Evolutionary conservation across 208 protist species (phyloP), one percentile per base, ranked within the genome.

Genomic region (Acanthamoeba divionensis): DNA sequence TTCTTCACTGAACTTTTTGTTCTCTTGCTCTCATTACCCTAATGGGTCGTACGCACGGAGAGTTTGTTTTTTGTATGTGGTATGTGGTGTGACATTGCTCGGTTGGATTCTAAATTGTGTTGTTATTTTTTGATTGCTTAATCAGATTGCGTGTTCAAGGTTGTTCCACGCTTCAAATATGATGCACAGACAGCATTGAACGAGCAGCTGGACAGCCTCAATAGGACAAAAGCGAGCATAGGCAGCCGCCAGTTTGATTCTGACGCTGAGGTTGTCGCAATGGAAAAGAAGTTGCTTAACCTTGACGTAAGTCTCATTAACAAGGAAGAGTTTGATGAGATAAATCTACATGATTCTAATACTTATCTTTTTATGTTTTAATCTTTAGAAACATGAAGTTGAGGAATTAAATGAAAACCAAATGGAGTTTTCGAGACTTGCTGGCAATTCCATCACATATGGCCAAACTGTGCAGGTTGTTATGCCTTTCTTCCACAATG

Each of bases 401-500:
- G 69, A 55, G n/a, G 69, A 79, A 24, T 26, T 15, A n/a, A 54
- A 29, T 29, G 69, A 79, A 31, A 79, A 79, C 33, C 33, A 55
- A 10, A 47, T 47, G n/a, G 69, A 79, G 36, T 79, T 55, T 24
- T 26, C 29, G n/a, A 38, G 69, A 8, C 33, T 79, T 15, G 69
- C 69, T 13, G 69, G 69, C 41, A 79, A 45, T 29, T 31, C 69
- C 2, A 65, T 79, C 2, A 38, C 33, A 38, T 79, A 79, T 47
- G 69, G 69, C 69, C 69, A 79, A 33, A 55, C 41, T n/a, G 69
- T 79, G 45, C 69, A 79, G 66, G 57, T 65, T n/a, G n/a, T n/a
- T n/a, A n/a, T n/a, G n/a, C n/a, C n/a, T n/a, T n/a, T n/a, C n/a
- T n/a, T n/a, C n/a, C n/a, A n/a, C n/a, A n/a, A n/a, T n/a, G n/a